Evolutionary conservation across 2,329 filamentous ascomycete species (phyloP).

Genomic region (Ciborinia camelliae): DNA sequence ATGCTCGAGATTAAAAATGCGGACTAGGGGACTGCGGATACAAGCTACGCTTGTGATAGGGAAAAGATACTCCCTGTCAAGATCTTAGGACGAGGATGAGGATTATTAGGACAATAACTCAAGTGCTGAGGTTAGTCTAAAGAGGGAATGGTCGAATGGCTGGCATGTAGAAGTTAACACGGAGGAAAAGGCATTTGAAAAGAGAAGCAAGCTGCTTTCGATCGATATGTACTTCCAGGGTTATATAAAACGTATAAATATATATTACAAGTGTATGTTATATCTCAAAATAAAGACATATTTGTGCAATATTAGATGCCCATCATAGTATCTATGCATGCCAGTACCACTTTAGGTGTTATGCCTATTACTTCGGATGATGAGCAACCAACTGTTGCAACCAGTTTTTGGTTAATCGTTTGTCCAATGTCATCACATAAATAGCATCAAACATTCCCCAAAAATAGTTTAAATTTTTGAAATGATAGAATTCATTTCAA

Average conservation of each 20-base stretch:
- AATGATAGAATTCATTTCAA: neutral
- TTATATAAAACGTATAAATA: neutral
- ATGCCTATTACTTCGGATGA: neutral
- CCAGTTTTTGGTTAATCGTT: neutral
- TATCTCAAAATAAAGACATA: neutral
- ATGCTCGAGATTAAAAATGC: neutral
- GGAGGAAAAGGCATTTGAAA: neutral
- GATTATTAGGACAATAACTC: neutral
- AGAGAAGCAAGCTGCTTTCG: neutral
- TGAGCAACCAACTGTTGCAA: neutral
- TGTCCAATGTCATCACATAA: neutral
- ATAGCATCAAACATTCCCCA: neutral
- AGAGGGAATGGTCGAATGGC: neutral
- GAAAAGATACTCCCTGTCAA: neutral
- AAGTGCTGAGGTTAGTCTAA: slow-evolving; percentile 12
- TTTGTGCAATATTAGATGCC: neutral
- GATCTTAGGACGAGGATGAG: neutral
- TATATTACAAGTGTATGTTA: neutral
- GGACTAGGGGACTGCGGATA: neutral
- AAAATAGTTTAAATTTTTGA: neutral
- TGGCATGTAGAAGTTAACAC: neutral
- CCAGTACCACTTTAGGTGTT: neutral
- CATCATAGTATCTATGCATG: neutral
- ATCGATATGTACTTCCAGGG: neutral
- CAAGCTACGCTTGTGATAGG: neutral